Percentiles rank a stretch among this genome's conserved stretches.
Evolutionary conservation across 1,284 basidiomycete species (phyloP).

Genomic region (Cutaneotrichosporon cutaneum): DNA sequence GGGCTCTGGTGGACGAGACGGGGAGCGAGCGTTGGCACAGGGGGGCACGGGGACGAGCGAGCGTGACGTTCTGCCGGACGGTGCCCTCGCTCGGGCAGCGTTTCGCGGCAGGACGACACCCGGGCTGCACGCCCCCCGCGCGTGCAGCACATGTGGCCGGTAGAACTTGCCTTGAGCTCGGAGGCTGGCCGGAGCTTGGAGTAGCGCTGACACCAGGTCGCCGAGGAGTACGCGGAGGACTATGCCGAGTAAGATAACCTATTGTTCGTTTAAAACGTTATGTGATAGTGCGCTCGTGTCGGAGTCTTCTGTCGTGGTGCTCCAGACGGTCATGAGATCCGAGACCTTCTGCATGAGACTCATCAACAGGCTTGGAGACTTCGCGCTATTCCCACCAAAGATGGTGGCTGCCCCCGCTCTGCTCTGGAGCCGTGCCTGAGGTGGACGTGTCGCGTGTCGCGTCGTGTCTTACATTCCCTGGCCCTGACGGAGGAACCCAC

Average conservation of each 20-base stretch:
- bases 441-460: not conserved
- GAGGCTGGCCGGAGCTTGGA: not conserved
- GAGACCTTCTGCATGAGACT: not conserved
- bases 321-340: no score
- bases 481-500: not conserved
- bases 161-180: not conserved
- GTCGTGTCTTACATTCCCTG: not conserved
- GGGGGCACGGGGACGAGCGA: not conserved
- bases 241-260: slow-evolving; percentile 17
- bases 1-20: not conserved
- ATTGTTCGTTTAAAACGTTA: slow-evolving; percentile 7
- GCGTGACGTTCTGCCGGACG: not conserved
- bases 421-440: not conserved
- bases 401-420: no score
- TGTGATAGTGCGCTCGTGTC: slow-evolving; percentile 4
- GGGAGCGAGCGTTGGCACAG: no score
- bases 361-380: no score
- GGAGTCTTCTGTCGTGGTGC: not conserved
- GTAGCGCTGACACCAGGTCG: slow-evolving; percentile 10
- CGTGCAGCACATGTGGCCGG: not conserved
- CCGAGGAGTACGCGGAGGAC: slow-evolving; percentile 23
- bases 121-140: not conserved
- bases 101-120: not conserved
- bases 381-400: no score
- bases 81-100: not conserved